phyloP scores from a whole-genome alignment of 2,329 filamentous ascomycete species.

The Cyanodermella asteris region DNA sequence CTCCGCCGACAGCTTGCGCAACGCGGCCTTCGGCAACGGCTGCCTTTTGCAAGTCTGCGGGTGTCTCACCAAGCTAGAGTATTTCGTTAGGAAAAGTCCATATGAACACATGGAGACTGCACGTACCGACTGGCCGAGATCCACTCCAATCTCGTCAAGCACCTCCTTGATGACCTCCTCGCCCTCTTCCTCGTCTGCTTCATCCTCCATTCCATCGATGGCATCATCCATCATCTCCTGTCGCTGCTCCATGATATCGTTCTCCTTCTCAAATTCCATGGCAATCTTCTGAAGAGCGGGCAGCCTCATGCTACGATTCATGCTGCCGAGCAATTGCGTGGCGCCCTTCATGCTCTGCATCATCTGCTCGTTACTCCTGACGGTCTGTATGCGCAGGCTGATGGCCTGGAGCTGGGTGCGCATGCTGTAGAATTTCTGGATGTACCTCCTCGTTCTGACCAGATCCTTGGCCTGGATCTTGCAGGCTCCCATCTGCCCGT shows the following conservation, averaged over 20 bases:
- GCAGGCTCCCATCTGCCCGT: conserved; percentile 92
- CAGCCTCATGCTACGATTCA: conserved; percentile 96
- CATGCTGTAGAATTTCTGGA: conserved; percentile 98
- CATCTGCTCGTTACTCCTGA: conserved; percentile 98
- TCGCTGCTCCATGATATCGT: conserved; percentile 96
- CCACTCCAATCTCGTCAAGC: conserved; percentile 87
- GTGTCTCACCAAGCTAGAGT: conserved; percentile 82
- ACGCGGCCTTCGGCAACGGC: conserved; percentile 54
- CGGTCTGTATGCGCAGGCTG: conserved; percentile 84
- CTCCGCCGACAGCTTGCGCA: conserved; percentile 69
- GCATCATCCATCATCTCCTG: conserved; percentile 99
- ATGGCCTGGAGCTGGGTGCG: conserved; percentile 92
- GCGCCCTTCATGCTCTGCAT: conserved; percentile 99
- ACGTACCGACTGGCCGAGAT: conserved; percentile 69
- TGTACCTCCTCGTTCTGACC: conserved; percentile 77
- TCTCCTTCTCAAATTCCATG: conserved; percentile 97
- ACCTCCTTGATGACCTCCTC: conserved; percentile 96
- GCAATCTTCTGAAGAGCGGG: conserved; percentile 87
- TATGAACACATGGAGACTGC: background rate
- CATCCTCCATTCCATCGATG: conserved; percentile 86
- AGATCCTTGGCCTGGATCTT: conserved; percentile 97
- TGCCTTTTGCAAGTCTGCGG: conserved; percentile 56
- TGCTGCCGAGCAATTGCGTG: conserved; percentile 75
- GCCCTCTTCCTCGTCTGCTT: conserved; percentile 79
- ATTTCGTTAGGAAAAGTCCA: background rate